These are phyloP conservation scores for Stylonectria norvegica DNA, from an alignment of 2,329 filamentous ascomycete species.

Conservation along the genomic window DNA sequence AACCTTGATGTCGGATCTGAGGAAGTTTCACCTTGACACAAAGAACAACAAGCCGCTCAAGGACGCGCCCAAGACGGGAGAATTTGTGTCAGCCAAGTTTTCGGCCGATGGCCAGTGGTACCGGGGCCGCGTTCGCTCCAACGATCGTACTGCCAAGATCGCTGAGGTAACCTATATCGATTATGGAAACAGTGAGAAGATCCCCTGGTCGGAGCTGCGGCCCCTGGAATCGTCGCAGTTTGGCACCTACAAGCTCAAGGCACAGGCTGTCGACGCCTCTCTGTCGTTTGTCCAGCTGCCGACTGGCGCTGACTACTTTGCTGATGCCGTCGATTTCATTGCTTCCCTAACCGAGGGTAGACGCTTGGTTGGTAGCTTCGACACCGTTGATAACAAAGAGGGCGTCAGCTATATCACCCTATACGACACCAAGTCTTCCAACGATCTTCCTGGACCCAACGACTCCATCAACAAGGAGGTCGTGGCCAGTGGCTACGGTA, in stretches of 20 bases:
- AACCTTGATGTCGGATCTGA: slow-evolving; percentile 85
- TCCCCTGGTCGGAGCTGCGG: slow-evolving; percentile 80
- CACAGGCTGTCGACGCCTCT: slow-evolving; percentile 82
- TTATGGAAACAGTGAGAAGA: slow-evolving; percentile 89
- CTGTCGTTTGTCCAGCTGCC: slow-evolving; percentile 90
- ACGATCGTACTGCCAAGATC: slow-evolving; percentile 85
- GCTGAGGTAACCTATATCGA: slow-evolving; percentile 93
- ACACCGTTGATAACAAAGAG: slow-evolving; percentile 75
- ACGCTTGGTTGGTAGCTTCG: slow-evolving; percentile 84
- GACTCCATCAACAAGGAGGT: slow-evolving; percentile 90
- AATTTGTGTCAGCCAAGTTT: slow-evolving; percentile 89
- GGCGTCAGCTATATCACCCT: slow-evolving; percentile 82
- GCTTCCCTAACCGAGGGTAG: slow-evolving; percentile 70
- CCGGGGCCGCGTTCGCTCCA: slow-evolving; percentile 82
- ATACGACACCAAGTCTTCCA: slow-evolving; percentile 69
- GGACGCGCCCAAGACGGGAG: slow-evolving; percentile 81
- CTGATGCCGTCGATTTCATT: slow-evolving; percentile 74
- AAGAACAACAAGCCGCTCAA: slow-evolving; percentile 72
- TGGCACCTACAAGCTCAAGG: slow-evolving; percentile 73
- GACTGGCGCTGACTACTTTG: slow-evolving; percentile 74
- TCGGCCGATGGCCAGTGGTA: slow-evolving; percentile 91
- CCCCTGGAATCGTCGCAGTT: slow-evolving; percentile 79
- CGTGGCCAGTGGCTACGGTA: slow-evolving; percentile 76
- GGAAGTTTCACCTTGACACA: slow-evolving; percentile 82
- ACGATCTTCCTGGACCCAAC: slow-evolving; percentile 53